phyloP scores from a whole-genome alignment of 257 asterid species.

The Leptodermis oblonga region DNA sequence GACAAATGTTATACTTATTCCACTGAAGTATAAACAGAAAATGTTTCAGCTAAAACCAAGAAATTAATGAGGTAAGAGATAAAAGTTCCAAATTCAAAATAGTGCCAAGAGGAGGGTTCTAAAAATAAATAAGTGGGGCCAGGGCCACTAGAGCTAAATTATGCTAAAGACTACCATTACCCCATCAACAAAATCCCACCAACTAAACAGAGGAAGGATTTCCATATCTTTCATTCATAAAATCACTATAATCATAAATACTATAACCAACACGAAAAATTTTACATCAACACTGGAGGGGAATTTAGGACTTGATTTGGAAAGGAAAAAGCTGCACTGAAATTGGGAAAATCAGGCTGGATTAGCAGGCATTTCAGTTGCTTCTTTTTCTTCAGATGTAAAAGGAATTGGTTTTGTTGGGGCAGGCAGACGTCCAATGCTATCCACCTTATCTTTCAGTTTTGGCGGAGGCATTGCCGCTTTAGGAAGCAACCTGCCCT shows the following conservation, averaged over 20 bases:
- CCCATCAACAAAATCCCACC: background rate
- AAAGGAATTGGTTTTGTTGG: constrained; percentile 86
- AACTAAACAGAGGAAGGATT: background rate
- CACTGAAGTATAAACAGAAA: too few relatives aligned
- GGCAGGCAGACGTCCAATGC: constrained; percentile 89
- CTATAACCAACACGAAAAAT: background rate
- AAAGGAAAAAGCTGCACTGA: background rate
- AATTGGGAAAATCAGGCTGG: constrained; percentile 23
- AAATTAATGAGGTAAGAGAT: too few relatives aligned
- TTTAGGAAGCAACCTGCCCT: constrained; percentile 85
- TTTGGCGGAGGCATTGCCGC: constrained; percentile 96
- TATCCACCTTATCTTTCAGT: constrained; percentile 73
- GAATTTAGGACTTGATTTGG: background rate
- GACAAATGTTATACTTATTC: too few relatives aligned
- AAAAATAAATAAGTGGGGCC: too few relatives aligned
- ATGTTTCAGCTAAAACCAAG: too few relatives aligned
- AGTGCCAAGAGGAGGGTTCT: too few relatives aligned
- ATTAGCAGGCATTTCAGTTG: constrained; percentile 29
- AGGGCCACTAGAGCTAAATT: background rate
- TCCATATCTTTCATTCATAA: background rate
- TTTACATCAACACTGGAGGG: background rate
- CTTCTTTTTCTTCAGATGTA: constrained; percentile 47
- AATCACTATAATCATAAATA: background rate
- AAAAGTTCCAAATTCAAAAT: too few relatives aligned
- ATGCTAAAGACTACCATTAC: background rate